Base-by-base conservation (phyloP, 164 flowering plant species). In the Liriodendron chinense region DNA sequence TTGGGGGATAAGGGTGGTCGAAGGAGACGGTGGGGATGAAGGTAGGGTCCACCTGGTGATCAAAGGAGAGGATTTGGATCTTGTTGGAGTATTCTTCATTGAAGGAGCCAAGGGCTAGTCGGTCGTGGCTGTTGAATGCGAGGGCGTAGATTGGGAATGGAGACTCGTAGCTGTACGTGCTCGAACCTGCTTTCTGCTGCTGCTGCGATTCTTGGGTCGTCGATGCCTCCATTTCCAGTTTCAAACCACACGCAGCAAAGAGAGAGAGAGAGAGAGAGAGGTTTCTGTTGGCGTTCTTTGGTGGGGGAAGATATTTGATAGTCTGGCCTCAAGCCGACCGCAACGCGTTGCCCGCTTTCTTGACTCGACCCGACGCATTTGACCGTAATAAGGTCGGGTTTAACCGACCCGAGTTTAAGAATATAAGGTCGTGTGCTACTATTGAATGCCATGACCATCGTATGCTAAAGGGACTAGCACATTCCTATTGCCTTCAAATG, bases 1-100 rank as follows among this genome's bases (percentile, higher is more conserved):
- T 93, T 59, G 98, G 94, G 0, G 96, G 98, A 80, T 89, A 89
- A 9, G 96, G 91, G 78, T 93, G 98, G 34, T 90, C 85, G 70
- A 90, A 84, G 81, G 91, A 87, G 79, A 88, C 90, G 28, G 73
- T 3, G 2, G 92, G 92, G 72, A 81, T 78, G 72, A 87, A 43
- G 70, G 89, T 47, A 13, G 59, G 59, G 18, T 53, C 59, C 0
- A 80, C 78, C 4, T 84, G 82, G 22, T 89, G 91, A 16, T 91
- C 91, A 80, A 92, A 88, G 69, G 87, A 76, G 70, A 94, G 74
- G 69, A 94, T 78, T 73, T 92, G 91, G 80, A 94, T 89, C 5
- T 89, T 82, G 89, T 94, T 94, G 80, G 57, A 78, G 86, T 68
- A 84, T 34, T 88, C 93, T 68, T 94, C 97, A 74, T 90, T 28